Evolutionary conservation across 2,329 filamentous ascomycete species (phyloP).

Genomic region (Colletotrichum scovillei): DNA sequence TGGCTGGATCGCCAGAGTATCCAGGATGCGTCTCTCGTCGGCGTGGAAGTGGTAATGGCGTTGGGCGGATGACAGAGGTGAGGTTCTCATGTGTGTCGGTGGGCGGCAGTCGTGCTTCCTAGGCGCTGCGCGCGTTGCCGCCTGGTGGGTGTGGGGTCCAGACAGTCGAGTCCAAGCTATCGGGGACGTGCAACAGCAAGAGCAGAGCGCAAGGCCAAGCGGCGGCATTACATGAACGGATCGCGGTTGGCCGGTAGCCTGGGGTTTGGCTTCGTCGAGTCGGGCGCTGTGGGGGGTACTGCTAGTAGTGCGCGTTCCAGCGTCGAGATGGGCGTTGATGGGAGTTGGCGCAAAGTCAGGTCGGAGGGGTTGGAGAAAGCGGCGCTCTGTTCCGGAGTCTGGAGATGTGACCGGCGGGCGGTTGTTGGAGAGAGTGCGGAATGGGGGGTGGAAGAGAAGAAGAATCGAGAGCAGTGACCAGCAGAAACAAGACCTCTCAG

Average conservation of each 20-base stretch:
- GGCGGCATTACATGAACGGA: conserved; percentile 33
- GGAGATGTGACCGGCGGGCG: conserved; percentile 10
- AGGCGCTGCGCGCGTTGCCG: conserved; percentile 36
- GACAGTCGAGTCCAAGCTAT: conserved; percentile 35
- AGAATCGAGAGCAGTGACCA: conserved; percentile 2
- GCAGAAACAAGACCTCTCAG: background rate
- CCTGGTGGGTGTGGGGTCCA: conserved; percentile 35
- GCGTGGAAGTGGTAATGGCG: conserved; percentile 1
- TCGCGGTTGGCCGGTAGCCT: conserved; percentile 20
- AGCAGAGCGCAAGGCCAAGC: conserved; percentile 32
- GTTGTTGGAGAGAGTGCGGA: conserved; percentile 3
- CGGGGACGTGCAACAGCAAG: conserved; percentile 27
- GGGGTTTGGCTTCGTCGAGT: conserved; percentile 3
- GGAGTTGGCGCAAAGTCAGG: conserved; percentile 21
- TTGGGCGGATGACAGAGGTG: conserved; percentile 20
- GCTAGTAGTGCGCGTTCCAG: conserved; percentile 14
- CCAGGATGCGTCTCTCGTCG: conserved; percentile 16
- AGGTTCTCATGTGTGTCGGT: conserved; percentile 36
- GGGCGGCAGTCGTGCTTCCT: conserved; percentile 35
- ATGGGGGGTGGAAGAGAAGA: conserved; percentile 8
- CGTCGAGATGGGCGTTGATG: conserved; percentile 2
- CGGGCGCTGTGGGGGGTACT: conserved; percentile 13
- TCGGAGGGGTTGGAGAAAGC: conserved; percentile 17
- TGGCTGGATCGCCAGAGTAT: conserved; percentile 30
- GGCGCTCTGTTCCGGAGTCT: background rate